These are phyloP conservation scores for Coniochaeta hoffmannii DNA, from an alignment of 2,329 filamentous ascomycete genomes.

Conservation along the genomic window DNA sequence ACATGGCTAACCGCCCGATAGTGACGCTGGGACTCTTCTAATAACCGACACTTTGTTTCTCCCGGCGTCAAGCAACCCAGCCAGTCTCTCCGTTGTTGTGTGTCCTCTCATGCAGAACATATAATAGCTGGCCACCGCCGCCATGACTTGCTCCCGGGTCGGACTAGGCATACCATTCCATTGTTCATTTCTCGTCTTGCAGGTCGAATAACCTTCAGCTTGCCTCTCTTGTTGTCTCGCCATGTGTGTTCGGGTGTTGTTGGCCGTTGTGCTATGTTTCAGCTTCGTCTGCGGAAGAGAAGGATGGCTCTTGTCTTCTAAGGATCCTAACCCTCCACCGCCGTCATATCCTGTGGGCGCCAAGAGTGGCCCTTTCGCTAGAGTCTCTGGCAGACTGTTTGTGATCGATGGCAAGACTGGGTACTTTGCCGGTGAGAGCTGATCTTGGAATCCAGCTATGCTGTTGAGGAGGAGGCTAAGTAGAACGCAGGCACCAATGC, in stretches of 20 bases:
- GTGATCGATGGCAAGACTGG: constrained; percentile 8
- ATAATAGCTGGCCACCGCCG: neutral
- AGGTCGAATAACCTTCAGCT: neutral
- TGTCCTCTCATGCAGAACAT: neutral
- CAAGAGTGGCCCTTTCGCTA: constrained; percentile 7
- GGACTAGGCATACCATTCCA: neutral
- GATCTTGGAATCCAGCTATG: neutral
- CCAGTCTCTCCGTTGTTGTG: neutral
- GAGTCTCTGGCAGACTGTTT: constrained; percentile 7
- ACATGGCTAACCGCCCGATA: no score
- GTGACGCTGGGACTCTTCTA: no score
- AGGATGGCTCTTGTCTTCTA: neutral
- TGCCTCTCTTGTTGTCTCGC: no score
- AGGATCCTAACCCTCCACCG: neutral
- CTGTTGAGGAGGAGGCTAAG: neutral
- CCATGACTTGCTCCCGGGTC: neutral
- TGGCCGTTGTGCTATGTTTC: neutral
- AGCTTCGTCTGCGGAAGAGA: neutral
- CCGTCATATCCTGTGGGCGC: constrained; percentile 8
- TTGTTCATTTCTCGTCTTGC: neutral
- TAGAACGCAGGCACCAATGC: constrained; percentile 8
- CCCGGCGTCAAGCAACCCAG: no score
- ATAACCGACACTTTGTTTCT: no score
- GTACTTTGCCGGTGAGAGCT: constrained; percentile 8
- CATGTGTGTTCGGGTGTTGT: neutral